Conservation (phyloP, 2,329 filamentous ascomycete species). For the Cytospora schulzeri region DNA sequence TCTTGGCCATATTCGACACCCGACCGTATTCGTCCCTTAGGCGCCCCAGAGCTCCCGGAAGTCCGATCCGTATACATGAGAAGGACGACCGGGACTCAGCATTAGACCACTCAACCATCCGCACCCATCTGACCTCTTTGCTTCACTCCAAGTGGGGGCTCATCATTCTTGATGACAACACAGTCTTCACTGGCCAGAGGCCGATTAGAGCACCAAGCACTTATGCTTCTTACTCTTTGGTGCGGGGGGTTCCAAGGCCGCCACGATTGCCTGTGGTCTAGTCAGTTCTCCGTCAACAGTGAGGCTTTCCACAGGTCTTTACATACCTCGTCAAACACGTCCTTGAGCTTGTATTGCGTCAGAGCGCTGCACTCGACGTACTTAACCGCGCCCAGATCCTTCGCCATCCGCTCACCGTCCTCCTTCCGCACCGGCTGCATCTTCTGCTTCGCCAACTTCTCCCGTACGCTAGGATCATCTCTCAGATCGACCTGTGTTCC, state of each 20-base stretch:
- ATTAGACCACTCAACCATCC: constrained; percentile 23
- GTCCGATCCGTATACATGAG: constrained; percentile 19
- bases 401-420: constrained; percentile 94
- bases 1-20: constrained; percentile 15
- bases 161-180: constrained; percentile 4
- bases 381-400: constrained; percentile 95
- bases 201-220: constrained; percentile 67
- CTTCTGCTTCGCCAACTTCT: constrained; percentile 94
- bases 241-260: constrained; percentile 84
- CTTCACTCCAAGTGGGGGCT: constrained; percentile 9
- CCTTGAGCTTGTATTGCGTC: constrained; percentile 98
- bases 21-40: constrained; percentile 5
- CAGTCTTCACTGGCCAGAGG: neutral
- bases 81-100: constrained; percentile 17
- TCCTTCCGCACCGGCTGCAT: constrained; percentile 91
- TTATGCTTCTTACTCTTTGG: constrained; percentile 76
- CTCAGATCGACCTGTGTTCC: constrained; percentile 96
- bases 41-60: constrained; percentile 6
- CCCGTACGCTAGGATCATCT: constrained; percentile 81
- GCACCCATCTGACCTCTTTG: constrained; percentile 21
- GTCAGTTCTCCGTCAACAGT: constrained; percentile 29
- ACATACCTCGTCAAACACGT: constrained; percentile 96
- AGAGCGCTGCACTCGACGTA: constrained; percentile 98
- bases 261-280: constrained; percentile 78
- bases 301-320: constrained; percentile 14